phyloP scores from a whole-genome alignment of 345 rosid species.

The Ceriops decandra region DNA sequence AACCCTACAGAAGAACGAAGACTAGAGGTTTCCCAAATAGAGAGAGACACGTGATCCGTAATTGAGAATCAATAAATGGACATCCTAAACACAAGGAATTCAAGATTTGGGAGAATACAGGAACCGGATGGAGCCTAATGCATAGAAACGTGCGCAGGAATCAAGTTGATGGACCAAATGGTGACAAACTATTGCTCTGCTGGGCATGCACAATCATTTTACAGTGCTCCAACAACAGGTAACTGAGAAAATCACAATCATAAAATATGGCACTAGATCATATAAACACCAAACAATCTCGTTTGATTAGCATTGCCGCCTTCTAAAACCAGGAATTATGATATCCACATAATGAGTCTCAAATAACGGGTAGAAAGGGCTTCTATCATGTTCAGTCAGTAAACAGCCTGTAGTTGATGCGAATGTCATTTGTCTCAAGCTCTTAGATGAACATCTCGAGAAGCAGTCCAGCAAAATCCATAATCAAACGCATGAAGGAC shows the following conservation, averaged over 20 bases:
- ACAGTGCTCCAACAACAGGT: neutral
- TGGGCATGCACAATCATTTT: neutral
- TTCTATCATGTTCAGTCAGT: no score
- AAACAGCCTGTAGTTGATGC: neutral
- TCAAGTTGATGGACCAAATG: neutral
- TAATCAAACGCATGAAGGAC: neutral
- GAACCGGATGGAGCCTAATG: neutral
- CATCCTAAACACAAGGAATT: neutral
- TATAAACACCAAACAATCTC: constrained; percentile 5
- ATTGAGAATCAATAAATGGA: neutral
- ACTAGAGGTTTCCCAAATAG: neutral
- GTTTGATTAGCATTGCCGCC: neutral
- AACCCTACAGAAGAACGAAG: constrained; percentile 11
- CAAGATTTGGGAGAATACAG: neutral
- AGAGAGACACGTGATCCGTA: neutral
- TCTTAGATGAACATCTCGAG: neutral
- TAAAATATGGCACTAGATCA: neutral
- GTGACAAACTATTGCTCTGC: neutral
- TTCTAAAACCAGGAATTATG: neutral
- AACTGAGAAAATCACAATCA: neutral
- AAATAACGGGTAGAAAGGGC: no score
- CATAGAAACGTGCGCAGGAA: neutral
- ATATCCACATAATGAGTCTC: no score
- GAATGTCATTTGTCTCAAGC: neutral
- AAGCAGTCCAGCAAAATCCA: constrained; percentile 6